These are phyloP conservation scores for Paecilomyces sp. DNA, from an alignment of 2,329 filamentous ascomycete species.

Conservation along the genomic window DNA sequence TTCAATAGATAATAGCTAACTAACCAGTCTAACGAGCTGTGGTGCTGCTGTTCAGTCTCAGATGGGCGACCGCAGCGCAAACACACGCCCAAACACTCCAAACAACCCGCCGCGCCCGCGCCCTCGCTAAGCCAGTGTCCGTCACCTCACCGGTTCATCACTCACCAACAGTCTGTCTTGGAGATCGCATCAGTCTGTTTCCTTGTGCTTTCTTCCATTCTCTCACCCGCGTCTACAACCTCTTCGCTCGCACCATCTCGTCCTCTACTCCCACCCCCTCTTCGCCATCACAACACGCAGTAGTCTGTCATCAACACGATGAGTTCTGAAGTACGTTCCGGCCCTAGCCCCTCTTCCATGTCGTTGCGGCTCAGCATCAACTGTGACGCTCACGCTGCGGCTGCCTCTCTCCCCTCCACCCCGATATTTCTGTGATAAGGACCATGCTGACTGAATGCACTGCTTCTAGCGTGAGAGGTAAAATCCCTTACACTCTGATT, in stretches of 20 bases:
- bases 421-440: slow-evolving; percentile 24
- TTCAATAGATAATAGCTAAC: background rate
- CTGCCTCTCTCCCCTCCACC: slow-evolving; percentile 6
- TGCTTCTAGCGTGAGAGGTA: slow-evolving; percentile 62
- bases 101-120: slow-evolving; percentile 12
- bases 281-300: slow-evolving; percentile 47
- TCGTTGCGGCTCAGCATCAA: slow-evolving; percentile 21
- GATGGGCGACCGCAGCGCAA: background rate
- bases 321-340: slow-evolving; percentile 55
- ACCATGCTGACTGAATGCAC: slow-evolving; percentile 25
- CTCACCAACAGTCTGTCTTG: slow-evolving; percentile 8
- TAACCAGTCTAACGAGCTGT: background rate
- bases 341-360: slow-evolving; percentile 25
- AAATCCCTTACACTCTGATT: slow-evolving; percentile 23
- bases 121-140: slow-evolving; percentile 14
- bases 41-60: background rate
- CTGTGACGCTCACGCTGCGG: slow-evolving; percentile 15
- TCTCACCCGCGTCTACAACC: background rate
- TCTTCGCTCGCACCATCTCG: slow-evolving; percentile 5
- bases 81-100: slow-evolving; percentile 7
- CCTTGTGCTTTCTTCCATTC: slow-evolving; percentile 1
- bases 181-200: slow-evolving; percentile 12
- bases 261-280: slow-evolving; percentile 11
- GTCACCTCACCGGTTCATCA: slow-evolving; percentile 20
- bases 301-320: slow-evolving; percentile 35